These are phyloP conservation scores for Fagopyrum esculentum DNA, from an alignment of 148 eudicot species.

Conservation along the genomic window DNA sequence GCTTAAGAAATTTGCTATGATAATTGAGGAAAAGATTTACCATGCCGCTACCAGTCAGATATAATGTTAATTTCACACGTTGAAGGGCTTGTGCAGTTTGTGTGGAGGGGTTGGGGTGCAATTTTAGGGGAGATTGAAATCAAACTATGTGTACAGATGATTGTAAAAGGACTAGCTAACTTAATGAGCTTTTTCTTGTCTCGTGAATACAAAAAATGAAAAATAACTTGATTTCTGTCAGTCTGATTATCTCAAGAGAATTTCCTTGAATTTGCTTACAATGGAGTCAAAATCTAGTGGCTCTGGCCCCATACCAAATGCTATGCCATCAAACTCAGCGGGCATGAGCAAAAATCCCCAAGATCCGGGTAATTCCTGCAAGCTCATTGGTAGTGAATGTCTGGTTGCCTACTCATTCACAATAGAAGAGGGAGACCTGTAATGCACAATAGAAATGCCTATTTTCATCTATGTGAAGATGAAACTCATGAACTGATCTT, in stretches of 20 bases:
- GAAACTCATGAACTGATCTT: not conserved
- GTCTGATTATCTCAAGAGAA: slow-evolving; percentile 78
- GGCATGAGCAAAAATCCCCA: slow-evolving; percentile 44
- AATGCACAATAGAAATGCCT: not conserved
- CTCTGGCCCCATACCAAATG: slow-evolving; percentile 37
- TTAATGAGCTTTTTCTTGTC: not conserved
- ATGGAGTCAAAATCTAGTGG: slow-evolving; percentile 70
- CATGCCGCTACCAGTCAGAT: slow-evolving; percentile 81
- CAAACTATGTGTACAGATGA: not conserved
- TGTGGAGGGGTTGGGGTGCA: not conserved
- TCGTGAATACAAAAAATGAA: not conserved
- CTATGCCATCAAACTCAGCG: slow-evolving; percentile 43
- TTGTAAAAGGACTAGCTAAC: not conserved
- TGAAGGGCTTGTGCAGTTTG: not conserved
- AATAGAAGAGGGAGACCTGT: not conserved
- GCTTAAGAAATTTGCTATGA: slow-evolving; percentile 66
- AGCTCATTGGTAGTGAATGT: not conserved
- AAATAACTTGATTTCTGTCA: slow-evolving; percentile 16
- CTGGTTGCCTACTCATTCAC: not conserved
- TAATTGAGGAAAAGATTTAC: slow-evolving; percentile 84
- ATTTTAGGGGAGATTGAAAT: not conserved
- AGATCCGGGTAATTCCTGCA: slow-evolving; percentile 47
- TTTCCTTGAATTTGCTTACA: slow-evolving; percentile 76
- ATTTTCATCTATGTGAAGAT: not conserved
- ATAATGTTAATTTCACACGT: slow-evolving; percentile 4